Percentiles rank a stretch among this genome's conserved stretches.
These are phyloP conservation scores for Penicillium sp. DNA, from an alignment of 2,329 filamentous ascomycete genomes.

Conservation along the genomic window DNA sequence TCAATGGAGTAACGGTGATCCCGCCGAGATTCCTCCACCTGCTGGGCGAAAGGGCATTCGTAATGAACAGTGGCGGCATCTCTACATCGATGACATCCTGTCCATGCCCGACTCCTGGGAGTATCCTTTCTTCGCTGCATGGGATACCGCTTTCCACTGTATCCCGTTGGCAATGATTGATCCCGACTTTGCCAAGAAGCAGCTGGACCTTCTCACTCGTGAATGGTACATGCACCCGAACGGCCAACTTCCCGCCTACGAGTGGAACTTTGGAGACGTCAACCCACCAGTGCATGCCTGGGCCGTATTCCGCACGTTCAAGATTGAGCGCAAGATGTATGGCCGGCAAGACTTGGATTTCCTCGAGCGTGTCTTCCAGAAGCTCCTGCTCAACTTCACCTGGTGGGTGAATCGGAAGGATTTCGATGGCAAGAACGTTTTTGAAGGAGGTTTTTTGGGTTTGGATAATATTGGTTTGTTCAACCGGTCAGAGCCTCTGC, in stretches of 20 bases:
- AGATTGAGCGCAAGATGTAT: constrained; percentile 97
- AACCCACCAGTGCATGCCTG: constrained; percentile 97
- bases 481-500: constrained; percentile 93
- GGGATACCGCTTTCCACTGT: constrained; percentile 97
- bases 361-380: constrained; percentile 94
- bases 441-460: constrained; percentile 93
- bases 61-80: constrained; percentile 90
- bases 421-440: constrained; percentile 91
- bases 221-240: constrained; percentile 99
- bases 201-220: constrained; percentile 91
- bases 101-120: constrained; percentile 99
- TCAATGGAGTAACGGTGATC: constrained; percentile 95
- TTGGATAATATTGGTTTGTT: constrained; percentile 97
- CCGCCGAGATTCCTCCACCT: constrained; percentile 84
- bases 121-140: constrained; percentile 96
- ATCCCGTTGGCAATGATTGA: constrained; percentile 97
- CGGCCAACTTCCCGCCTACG: constrained; percentile 88
- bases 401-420: constrained; percentile 99
- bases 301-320: constrained; percentile 95
- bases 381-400: constrained; percentile 92
- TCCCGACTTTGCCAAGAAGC: constrained; percentile 97
- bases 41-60: constrained; percentile 77
- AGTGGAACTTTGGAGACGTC: constrained; percentile 98
- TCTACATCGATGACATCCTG: constrained; percentile 91
- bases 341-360: constrained; percentile 94